Conservation (phyloP, 2,329 filamentous ascomycete species). For the Ophiostoma novo-ulmi region DNA sequence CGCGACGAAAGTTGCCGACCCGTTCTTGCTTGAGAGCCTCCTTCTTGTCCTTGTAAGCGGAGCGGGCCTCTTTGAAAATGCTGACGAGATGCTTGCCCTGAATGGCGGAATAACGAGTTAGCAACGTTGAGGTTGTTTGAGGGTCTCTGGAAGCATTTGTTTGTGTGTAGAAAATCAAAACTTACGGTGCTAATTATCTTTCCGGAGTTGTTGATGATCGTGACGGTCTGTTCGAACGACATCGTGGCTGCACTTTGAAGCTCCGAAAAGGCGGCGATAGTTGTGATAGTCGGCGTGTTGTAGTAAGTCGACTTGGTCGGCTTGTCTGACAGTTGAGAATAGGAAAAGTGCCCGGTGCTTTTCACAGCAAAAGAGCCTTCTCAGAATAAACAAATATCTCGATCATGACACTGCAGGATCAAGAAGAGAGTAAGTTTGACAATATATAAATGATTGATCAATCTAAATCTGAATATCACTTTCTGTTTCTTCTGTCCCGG, state of each 20-base stretch:
- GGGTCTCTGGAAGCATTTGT: too few species aligned
- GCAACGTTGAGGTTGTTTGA: too few species aligned
- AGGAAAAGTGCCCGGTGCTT: neutral
- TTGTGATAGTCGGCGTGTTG: neutral
- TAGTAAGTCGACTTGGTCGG: neutral
- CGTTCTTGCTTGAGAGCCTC: constrained; percentile 63
- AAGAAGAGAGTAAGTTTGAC: neutral
- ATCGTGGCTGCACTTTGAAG: constrained; percentile 31
- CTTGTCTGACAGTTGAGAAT: neutral
- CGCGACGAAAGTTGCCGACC: constrained; percentile 46
- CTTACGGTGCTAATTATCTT: constrained; percentile 85
- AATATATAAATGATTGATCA: neutral
- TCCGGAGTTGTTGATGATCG: constrained; percentile 83
- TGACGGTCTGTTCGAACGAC: constrained; percentile 65
- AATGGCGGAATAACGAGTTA: neutral
- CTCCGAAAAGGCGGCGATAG: neutral
- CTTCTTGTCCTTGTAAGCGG: constrained; percentile 69
- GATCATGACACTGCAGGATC: constrained; percentile 8
- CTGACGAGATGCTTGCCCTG: constrained; percentile 85
- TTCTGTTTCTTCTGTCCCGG: neutral
- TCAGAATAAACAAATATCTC: neutral
- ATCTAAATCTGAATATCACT: neutral
- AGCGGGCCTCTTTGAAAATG: constrained; percentile 88
- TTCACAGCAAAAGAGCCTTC: constrained; percentile 10
- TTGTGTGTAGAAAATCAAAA: neutral